Base-by-base conservation (phyloP, 441 rosid genomes). In the Erysimum cheiri region DNA sequence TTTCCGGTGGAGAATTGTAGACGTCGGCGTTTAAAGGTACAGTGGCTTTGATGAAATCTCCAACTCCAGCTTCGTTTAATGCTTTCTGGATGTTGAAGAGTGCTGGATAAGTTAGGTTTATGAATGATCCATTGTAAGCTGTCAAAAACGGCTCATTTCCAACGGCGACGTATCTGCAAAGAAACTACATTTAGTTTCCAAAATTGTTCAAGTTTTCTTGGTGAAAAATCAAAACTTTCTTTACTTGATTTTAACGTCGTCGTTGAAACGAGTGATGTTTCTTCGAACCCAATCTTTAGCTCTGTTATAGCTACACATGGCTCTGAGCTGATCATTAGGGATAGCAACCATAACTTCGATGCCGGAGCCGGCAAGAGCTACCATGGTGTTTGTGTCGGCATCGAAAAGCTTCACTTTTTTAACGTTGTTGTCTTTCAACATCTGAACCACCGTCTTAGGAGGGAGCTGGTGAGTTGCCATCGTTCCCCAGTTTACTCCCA, bases 271-370 rank as follows among this genome's bases (percentile, higher is more conserved):
- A 3, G 96, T 73, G 73, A 95, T 84, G 78, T 90, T 95, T 72
- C 78, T 82, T 61, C 66, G 71, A 3, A 95, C 98, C 96, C 97
- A 95, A 47, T 85, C 73, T 75, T 87, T 81, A 43, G 99, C 98
- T 71, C 81, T 83, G 22, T 67, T 52, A 73, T 83, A 90, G 64
- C 33, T 78, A 60, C 67, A 87, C 95, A 95, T 89, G 15, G 64
- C 79, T 24, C 62, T 67, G 52, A 95, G 96, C 73, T 88, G 87
- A 70, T 87, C 92, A 68, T 95, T 95, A 7, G 99, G 99, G 63
- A 92, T 95, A 5, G 95, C 98, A 57, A 92, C 93, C 99, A 95
- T 92, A 36, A 95, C 97, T 77, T 95, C 98, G n/a, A 95, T 36
- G 14, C 70, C 87, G 47, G 86, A 61, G 2, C 98, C 99, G 2